Conservation (phyloP, 2,329 filamentous ascomycete genomes). For the Ophiostoma ulmi region DNA sequence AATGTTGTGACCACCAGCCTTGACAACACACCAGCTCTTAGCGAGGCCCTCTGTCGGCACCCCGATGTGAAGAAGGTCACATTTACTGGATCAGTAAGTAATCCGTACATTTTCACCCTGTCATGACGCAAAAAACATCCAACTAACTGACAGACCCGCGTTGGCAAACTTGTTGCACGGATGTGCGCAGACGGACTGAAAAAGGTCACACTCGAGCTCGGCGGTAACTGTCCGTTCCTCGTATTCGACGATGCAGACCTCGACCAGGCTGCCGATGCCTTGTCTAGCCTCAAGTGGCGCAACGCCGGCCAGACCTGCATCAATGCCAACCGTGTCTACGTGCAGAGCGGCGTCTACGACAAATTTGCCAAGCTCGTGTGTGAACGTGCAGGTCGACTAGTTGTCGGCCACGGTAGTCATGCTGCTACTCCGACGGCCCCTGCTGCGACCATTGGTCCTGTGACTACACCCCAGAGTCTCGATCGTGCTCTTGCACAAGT, state of each 20-base stretch:
- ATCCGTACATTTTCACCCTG: too few species aligned
- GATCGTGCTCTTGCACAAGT: slow-evolving; percentile 35
- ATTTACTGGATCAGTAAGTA: slow-evolving; percentile 57
- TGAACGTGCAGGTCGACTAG: slow-evolving; percentile 23
- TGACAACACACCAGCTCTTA: slow-evolving; percentile 38
- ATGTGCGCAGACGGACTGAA: slow-evolving; percentile 43
- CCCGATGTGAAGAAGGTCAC: slow-evolving; percentile 52
- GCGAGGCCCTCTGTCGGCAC: slow-evolving; percentile 40
- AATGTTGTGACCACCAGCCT: slow-evolving; percentile 76
- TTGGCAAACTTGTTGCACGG: slow-evolving; percentile 58
- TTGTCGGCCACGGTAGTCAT: slow-evolving; percentile 27
- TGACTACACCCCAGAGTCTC: slow-evolving; percentile 34
- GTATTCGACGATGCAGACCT: slow-evolving; percentile 64
- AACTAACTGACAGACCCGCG: slow-evolving; percentile 49
- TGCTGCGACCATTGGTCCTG: slow-evolving; percentile 35
- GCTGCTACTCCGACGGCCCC: slow-evolving; percentile 14
- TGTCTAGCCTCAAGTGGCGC: slow-evolving; percentile 33
- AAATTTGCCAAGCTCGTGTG: slow-evolving; percentile 55
- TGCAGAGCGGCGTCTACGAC: slow-evolving; percentile 54
- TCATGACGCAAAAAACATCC: too few species aligned
- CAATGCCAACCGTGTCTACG: slow-evolving; percentile 65
- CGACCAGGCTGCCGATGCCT: slow-evolving; percentile 45
- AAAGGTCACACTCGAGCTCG: slow-evolving; percentile 63
- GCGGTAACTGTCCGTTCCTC: slow-evolving; percentile 63
- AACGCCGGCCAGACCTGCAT: slow-evolving; percentile 73